Evolutionary conservation across 352 stramenopile species (phyloP).

Genomic region (Pythium monospermum): DNA sequence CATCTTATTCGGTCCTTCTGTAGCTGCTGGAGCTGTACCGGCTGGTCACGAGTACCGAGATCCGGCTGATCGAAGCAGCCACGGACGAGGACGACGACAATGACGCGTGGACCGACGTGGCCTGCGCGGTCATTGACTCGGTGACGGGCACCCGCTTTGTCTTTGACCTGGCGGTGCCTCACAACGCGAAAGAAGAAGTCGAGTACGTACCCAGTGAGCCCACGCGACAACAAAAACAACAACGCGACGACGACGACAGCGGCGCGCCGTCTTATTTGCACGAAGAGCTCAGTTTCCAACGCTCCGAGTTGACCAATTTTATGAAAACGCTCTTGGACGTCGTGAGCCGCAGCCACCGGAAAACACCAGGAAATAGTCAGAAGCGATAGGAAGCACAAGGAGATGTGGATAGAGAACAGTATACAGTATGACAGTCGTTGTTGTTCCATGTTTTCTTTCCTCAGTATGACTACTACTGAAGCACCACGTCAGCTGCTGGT

Average conservation of each 20-base stretch:
- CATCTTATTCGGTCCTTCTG: background rate
- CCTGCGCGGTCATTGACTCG: slow-evolving; percentile 63
- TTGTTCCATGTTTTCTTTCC: no score
- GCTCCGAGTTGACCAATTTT: slow-evolving; percentile 79
- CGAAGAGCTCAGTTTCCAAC: slow-evolving; percentile 80
- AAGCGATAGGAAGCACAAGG: background rate
- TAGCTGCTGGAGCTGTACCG: slow-evolving; percentile 78
- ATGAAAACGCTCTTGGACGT: slow-evolving; percentile 78
- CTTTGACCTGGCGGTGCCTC: slow-evolving; percentile 71
- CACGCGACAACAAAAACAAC: no score
- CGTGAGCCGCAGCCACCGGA: slow-evolving; percentile 48
- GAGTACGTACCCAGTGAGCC: slow-evolving; percentile 76
- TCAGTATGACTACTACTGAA: no score
- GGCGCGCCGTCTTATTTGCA: slow-evolving; percentile 73
- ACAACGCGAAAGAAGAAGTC: slow-evolving; percentile 60
- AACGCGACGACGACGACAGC: slow-evolving; percentile 41
- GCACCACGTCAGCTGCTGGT: no score
- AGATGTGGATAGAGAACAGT: background rate
- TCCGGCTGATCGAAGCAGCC: slow-evolving; percentile 58
- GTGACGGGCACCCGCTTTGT: slow-evolving; percentile 59
- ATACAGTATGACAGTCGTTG: no score
- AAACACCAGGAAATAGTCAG: no score
- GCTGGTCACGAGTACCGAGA: slow-evolving; percentile 69
- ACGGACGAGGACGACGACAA: slow-evolving; percentile 43
- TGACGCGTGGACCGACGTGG: slow-evolving; percentile 56